phyloP scores from a whole-genome alignment of 2,329 filamentous ascomycete species.

The Fusarium verticillioides region DNA sequence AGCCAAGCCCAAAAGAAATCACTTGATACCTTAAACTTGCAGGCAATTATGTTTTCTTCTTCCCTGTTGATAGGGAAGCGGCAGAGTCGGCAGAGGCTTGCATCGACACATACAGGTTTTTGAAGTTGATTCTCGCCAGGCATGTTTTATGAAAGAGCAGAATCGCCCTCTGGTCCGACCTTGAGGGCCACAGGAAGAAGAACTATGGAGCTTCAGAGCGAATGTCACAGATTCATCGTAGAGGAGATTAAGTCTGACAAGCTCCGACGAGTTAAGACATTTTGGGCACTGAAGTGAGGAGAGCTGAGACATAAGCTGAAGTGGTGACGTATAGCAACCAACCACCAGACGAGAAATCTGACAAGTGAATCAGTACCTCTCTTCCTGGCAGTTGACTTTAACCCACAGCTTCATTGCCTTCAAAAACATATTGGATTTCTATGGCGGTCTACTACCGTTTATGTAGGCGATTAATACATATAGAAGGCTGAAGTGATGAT shows the following conservation, averaged over 20 bases:
- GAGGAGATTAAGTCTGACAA: too few relatives aligned
- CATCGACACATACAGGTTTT: constrained; percentile 10
- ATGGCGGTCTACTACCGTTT: too few relatives aligned
- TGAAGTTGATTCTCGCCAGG: constrained; percentile 5
- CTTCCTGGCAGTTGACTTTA: too few relatives aligned
- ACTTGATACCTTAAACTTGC: fast-evolving
- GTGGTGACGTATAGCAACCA: background rate
- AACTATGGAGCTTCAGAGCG: background rate
- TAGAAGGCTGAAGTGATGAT: too few relatives aligned
- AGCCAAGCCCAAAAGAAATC: fast-evolving
- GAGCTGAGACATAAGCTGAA: constrained; percentile 10
- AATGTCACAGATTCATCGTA: too few relatives aligned
- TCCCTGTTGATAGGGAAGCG: background rate
- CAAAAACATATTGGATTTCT: too few relatives aligned
- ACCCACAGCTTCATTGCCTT: too few relatives aligned
- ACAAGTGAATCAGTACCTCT: background rate
- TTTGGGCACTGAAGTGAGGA: too few relatives aligned
- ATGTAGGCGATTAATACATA: too few relatives aligned
- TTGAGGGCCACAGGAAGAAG: too few relatives aligned
- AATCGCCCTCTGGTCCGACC: too few relatives aligned
- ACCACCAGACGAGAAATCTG: background rate
- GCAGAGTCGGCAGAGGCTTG: background rate
- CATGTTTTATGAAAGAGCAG: background rate
- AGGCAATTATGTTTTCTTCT: background rate
- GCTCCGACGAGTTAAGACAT: background rate